Base-by-base conservation (phyloP, 805 yeast species). In the Danielozyma ontarioensis region DNA sequence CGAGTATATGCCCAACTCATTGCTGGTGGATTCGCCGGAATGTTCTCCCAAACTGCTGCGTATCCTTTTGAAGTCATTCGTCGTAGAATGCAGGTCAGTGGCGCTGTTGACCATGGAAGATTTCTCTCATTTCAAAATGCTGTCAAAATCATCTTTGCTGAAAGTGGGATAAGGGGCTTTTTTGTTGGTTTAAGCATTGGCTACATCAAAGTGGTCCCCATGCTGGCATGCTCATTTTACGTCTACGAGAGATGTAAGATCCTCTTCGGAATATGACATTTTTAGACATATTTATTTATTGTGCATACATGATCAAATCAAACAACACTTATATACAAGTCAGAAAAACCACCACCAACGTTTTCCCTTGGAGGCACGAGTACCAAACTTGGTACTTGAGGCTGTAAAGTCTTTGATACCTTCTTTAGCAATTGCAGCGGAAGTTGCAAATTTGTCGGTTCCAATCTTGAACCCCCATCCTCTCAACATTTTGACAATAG, bases 1-100 rank as follows among this genome's bases (percentile, higher is more conserved):
- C 74, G 69, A 42, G 83, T 87, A 1, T 86, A 95, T 87, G 97
- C 97, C 2, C 97, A 93, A 63, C 68, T 93, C 29, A 51, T 77
- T 3, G 96, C 97, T 4, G 98, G 98, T 35, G 98, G 97, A 1
- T 48, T 84, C n/a, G 95, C 97, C 1, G 98, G 98, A 10, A 76
- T 90, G 81, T 71, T 78, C 24, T 86, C 97, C 2, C 98, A 93
- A 58, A 87, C 97, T 1, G 94, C 97, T 0, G 90, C 96, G 4
- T 93, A 93, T 53, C 98, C 98, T 2, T 83, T 93, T 46, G 99
- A 93, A 61, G 96, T 93, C 25, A 76, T 93, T 15, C 72, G 98
- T 53, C 74, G 99, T 57, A 71, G 97, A 48, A 80, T 93, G 85
- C 99, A 93, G 62, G 98, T 93, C 16, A 89, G 95, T 24, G 94